Conservation (phyloP, 805 yeast genomes). For the Tetrapisispora arboricola region DNA sequence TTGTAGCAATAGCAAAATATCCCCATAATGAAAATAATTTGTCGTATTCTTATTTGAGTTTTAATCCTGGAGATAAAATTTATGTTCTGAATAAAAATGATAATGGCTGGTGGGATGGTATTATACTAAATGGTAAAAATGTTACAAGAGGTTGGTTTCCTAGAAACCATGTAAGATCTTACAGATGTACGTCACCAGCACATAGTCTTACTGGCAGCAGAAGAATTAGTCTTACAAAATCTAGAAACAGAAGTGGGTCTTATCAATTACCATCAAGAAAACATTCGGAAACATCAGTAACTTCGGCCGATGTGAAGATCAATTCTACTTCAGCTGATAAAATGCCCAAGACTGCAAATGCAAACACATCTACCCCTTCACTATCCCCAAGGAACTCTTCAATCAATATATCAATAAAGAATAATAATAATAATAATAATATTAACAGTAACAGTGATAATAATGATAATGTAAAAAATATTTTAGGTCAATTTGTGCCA, state of each 20-base stretch:
- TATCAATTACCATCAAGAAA: neutral
- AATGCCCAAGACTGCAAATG: too few species aligned
- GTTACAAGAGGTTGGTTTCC: conserved; percentile 81
- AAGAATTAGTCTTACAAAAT: neutral
- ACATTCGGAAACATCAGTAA: too few species aligned
- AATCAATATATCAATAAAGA: too few species aligned
- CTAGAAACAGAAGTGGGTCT: neutral
- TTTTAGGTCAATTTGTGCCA: too few species aligned
- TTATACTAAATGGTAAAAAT: conserved; percentile 13
- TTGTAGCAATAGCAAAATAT: conserved; percentile 9
- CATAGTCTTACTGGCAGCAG: neutral
- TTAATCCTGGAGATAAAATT: conserved; percentile 52
- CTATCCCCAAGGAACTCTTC: too few species aligned
- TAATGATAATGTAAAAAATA: too few species aligned
- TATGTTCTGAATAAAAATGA: conserved; percentile 54
- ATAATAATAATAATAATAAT: too few species aligned
- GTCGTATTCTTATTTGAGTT: conserved; percentile 6
- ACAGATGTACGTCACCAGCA: neutral
- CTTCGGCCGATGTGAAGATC: too few species aligned
- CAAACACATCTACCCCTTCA: too few species aligned
- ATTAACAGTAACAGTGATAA: too few species aligned
- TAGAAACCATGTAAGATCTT: neutral
- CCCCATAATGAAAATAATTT: neutral
- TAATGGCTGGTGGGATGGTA: conserved; percentile 87
- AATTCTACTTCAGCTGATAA: too few species aligned